These are phyloP conservation scores for Lithohypha guttulata DNA, from an alignment of 2,329 filamentous ascomycete genomes.

Conservation along the genomic window DNA sequence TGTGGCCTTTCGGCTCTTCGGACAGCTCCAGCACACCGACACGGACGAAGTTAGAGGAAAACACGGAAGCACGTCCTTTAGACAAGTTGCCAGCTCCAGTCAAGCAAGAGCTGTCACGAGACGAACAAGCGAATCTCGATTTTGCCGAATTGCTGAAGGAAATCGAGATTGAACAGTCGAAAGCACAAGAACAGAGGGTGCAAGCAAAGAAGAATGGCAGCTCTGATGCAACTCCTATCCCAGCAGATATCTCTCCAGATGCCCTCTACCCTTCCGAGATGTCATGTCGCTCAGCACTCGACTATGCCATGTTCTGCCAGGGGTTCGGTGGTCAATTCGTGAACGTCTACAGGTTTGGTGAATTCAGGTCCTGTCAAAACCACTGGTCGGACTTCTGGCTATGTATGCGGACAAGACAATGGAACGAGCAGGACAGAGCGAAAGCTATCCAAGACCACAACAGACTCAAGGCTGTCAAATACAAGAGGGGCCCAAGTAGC, in stretches of 20 bases:
- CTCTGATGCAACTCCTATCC: constrained; percentile 19
- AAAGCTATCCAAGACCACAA: constrained; percentile 56
- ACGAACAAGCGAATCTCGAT: constrained; percentile 44
- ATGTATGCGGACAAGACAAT: constrained; percentile 75
- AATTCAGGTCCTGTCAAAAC: constrained; percentile 64
- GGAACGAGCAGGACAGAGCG: constrained; percentile 48
- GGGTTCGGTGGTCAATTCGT: constrained; percentile 80
- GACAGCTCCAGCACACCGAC: not conserved
- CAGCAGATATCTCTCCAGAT: constrained; percentile 43
- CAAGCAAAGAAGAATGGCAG: constrained; percentile 5
- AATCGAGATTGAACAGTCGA: constrained; percentile 28
- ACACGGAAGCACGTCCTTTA: constrained; percentile 6
- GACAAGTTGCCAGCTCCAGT: constrained; percentile 17
- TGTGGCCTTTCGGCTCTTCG: constrained; percentile 2
- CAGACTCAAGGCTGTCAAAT: constrained; percentile 54
- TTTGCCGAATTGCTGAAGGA: constrained; percentile 43
- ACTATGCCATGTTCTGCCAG: constrained; percentile 88
- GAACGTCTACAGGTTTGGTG: constrained; percentile 78
- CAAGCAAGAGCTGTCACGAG: constrained; percentile 27
- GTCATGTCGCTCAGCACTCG: constrained; percentile 84
- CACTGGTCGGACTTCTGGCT: constrained; percentile 95
- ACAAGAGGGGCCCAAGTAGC: constrained; percentile 61
- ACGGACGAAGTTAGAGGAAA: not conserved
- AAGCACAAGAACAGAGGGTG: constrained; percentile 9
- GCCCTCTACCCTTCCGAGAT: constrained; percentile 68